phyloP scores from a whole-genome alignment of 2,329 filamentous ascomycete species.

The Paracoccidioides lutzii region DNA sequence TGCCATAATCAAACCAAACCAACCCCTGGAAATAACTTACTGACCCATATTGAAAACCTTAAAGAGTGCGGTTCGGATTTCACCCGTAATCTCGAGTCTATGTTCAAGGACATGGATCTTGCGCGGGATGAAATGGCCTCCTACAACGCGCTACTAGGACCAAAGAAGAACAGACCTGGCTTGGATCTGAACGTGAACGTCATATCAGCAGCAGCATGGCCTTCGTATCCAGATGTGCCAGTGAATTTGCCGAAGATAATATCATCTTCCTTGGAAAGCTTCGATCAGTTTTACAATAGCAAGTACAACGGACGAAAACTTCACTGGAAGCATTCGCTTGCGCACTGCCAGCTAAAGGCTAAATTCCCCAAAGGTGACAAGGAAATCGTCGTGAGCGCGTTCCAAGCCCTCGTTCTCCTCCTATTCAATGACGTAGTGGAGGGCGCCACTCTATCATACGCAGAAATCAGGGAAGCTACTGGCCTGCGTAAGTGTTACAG shows the following conservation, averaged over 20 bases:
- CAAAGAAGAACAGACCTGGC: constrained; percentile 43
- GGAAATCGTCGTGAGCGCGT: constrained; percentile 80
- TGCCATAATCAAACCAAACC: constrained; percentile 1
- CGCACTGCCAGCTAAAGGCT: constrained; percentile 75
- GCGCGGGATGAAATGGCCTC: constrained; percentile 85
- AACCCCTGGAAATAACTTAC: constrained; percentile 3
- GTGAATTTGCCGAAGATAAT: constrained; percentile 67
- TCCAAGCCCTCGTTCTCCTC: constrained; percentile 80
- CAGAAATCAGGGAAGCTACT: constrained; percentile 60
- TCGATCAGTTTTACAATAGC: constrained; percentile 71
- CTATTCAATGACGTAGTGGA: constrained; percentile 66
- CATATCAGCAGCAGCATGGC: constrained; percentile 85
- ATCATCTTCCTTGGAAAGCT: constrained; percentile 61
- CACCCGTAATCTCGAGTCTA: constrained; percentile 93
- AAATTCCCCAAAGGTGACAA: constrained; percentile 68
- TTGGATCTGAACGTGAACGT: constrained; percentile 78
- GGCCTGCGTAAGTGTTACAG: constrained; percentile 46
- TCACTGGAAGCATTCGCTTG: constrained; percentile 86
- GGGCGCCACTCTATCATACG: constrained; percentile 57
- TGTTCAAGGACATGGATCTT: constrained; percentile 98
- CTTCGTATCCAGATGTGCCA: constrained; percentile 66
- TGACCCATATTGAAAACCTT: not conserved
- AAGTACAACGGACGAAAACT: constrained; percentile 83
- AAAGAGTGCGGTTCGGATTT: constrained; percentile 82
- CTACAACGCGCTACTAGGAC: constrained; percentile 58